Base-by-base conservation (phyloP, 2,329 filamentous ascomycete genomes). In the Peltaster fructicola region DNA sequence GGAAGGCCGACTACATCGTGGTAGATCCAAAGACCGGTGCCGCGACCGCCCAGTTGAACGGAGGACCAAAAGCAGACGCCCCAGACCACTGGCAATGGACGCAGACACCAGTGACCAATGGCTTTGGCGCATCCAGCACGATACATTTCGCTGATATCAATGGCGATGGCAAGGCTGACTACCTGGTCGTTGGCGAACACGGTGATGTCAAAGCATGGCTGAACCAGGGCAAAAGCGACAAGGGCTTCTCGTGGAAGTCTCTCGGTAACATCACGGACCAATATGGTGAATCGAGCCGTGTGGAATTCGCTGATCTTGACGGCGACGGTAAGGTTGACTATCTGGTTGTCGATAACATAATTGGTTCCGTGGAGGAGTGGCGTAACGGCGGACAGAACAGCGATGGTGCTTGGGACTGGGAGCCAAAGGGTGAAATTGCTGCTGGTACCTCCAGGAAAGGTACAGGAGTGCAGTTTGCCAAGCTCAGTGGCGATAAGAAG, bases 141-240 rank as follows among this genome's bases (percentile, higher is more conserved):
- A n/a, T n/a, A 14, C n/a, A 30, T 15, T 25, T 34, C 17, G 32
- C 27, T 3, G 30, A 34, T 19, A 27, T 34, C 24, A 29, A 34
- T 11, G 26, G 23, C 7, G 26, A 29, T 13, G 32, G 32, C 3
- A 26, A 19, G 23, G 32, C 18, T 10, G 32, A 34, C 6, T 32
- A 21, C 17, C 17, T 32, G 6, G 29, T 19, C 18, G 30, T 30
- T 15, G 17, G 29, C 16, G 26, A 32, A 31, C 22, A 47, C 20
- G 20, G 16, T 14, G 27, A 24, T 11, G 27, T 26, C 14, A 30
- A 19, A 11, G 27, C 13, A n/a, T 30, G 27, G 27, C 18, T 21
- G 10, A 30, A 30, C 12, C 18, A 20, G 8, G 27, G 27, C 17
- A n/a, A 10, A 15, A 17, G 20, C 5, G 27, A 20, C 5, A 15